phyloP scores from a whole-genome alignment of 108 stramenopile species.

The Cylindrotheca closterium region DNA sequence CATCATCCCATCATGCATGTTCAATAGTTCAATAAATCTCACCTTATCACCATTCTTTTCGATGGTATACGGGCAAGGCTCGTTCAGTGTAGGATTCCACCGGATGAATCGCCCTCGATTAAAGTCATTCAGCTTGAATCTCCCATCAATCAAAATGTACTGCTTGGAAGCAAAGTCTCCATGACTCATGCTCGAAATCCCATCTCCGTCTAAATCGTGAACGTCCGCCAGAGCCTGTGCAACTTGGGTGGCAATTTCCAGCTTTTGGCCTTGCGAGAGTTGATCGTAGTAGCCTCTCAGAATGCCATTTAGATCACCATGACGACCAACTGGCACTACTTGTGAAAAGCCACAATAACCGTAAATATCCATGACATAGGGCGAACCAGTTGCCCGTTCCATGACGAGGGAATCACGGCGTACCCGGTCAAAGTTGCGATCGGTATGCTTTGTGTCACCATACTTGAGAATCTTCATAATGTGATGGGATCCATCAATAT shows the following conservation, averaged over 20 bases:
- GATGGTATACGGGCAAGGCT: background rate
- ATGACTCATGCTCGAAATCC: constrained; percentile 19
- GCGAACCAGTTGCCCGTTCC: constrained; percentile 50
- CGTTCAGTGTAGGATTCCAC: constrained; percentile 2
- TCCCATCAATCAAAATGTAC: constrained; percentile 28
- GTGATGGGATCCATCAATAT: background rate
- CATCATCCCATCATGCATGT: constrained; percentile 1
- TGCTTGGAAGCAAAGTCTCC: constrained; percentile 37
- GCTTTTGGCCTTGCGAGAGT: background rate
- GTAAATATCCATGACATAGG: constrained; percentile 60
- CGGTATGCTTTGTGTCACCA: constrained; percentile 32
- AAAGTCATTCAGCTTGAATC: constrained; percentile 30
- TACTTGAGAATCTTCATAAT: constrained; percentile 71
- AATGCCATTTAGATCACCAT: constrained; percentile 29
- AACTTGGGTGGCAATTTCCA: constrained; percentile 4
- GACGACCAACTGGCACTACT: constrained; percentile 36
- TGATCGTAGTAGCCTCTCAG: background rate
- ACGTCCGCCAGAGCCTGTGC: constrained; percentile 1
- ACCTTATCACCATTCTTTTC: background rate
- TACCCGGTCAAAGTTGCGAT: constrained; percentile 16
- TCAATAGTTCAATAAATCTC: constrained; percentile 7
- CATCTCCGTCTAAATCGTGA: constrained; percentile 38
- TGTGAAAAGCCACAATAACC: constrained; percentile 57
- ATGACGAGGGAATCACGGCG: constrained; percentile 52
- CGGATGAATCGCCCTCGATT: constrained; percentile 15